Evolutionary conservation across 208 protist genomes (phyloP), one percentile per base, ranked within the genome.

Genomic region (Giardia muris): DNA sequence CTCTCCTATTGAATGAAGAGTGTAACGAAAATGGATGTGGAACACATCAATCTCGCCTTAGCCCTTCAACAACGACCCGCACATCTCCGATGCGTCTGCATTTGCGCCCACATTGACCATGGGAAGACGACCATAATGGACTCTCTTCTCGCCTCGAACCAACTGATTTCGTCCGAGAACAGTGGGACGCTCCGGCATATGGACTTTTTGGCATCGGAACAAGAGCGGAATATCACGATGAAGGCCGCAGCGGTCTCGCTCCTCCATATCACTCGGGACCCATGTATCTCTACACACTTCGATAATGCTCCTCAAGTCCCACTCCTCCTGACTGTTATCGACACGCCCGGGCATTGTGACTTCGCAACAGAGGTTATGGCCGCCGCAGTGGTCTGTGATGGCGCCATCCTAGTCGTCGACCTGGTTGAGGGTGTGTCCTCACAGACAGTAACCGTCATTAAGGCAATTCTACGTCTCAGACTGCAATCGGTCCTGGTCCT

Each of bases 311-410:
- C 1, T 43, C 3, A 48, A 43, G 86, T 89, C n/a, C 87, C 87
- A 2, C 2, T 46, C 2, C 44, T 92, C 0, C 0, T 93, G 2
- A 22, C 89, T 67, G 39, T 93, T 19, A 48, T 93, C 46, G 92
- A 93, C 89, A 90, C 92, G 88, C 92, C 92, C 43, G 92, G 92
- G 2, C 92, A 93, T 67, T 88, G 86, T 92, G 92, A 93, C 46
- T 93, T 93, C 89, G 4, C 89, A 0, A 43, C 1, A 2, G 92
- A 93, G 90, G 92, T 93, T 2, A 1, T 91, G 2, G 4, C 89
- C 2, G 92, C 92, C 19, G 39, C 91, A 45, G 1, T 46, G 0
- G 1, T 93, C n/a, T 92, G 43, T 19, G 92, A 93, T 92, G 89
- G 86, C 39, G 92, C 92, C n/a, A 1, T 93, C 30, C 87, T 93